Evolutionary conservation across 164 flowering plant genomes (phyloP).

Genomic region (Buxus sempervirens): DNA sequence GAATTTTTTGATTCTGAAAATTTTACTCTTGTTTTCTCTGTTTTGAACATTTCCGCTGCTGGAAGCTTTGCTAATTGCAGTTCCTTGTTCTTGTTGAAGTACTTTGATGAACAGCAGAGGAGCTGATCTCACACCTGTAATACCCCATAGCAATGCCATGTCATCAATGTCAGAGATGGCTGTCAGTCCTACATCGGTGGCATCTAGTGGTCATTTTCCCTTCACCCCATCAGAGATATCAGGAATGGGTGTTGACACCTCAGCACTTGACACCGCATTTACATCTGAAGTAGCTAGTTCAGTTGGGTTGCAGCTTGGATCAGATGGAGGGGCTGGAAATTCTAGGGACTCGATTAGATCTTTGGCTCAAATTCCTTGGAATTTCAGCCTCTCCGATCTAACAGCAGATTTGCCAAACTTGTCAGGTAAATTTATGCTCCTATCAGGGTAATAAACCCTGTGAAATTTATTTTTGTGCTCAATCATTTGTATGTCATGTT

Average conservation of each 20-base stretch:
- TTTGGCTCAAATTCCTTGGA: slow-evolving; percentile 89
- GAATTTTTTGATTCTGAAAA: not conserved
- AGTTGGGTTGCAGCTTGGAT: slow-evolving; percentile 74
- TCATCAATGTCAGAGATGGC: slow-evolving; percentile 89
- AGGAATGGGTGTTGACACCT: slow-evolving; percentile 83
- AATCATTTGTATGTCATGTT: not conserved
- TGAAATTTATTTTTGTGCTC: not conserved
- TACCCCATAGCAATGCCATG: slow-evolving; percentile 60
- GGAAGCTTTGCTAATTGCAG: slow-evolving; percentile 7
- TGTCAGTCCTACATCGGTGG: slow-evolving; percentile 87
- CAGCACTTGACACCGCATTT: slow-evolving; percentile 82
- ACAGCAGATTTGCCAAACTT: slow-evolving; percentile 87
- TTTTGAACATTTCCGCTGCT: not conserved
- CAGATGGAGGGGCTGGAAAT: slow-evolving; percentile 65
- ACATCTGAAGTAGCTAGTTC: slow-evolving; percentile 76
- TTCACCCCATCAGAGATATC: slow-evolving; percentile 85
- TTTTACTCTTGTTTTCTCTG: not conserved
- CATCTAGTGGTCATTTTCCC: slow-evolving; percentile 95
- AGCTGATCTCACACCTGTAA: slow-evolving; percentile 40
- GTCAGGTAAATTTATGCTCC: slow-evolving; percentile 53
- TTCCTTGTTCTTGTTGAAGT: slow-evolving; percentile 27
- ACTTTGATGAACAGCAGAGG: slow-evolving; percentile 45
- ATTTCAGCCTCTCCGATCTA: slow-evolving; percentile 87
- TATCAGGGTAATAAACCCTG: not conserved
- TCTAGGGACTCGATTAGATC: slow-evolving; percentile 75